Conservation (phyloP, 768 basidiomycete genomes). For the Termitomyces sp. region DNA sequence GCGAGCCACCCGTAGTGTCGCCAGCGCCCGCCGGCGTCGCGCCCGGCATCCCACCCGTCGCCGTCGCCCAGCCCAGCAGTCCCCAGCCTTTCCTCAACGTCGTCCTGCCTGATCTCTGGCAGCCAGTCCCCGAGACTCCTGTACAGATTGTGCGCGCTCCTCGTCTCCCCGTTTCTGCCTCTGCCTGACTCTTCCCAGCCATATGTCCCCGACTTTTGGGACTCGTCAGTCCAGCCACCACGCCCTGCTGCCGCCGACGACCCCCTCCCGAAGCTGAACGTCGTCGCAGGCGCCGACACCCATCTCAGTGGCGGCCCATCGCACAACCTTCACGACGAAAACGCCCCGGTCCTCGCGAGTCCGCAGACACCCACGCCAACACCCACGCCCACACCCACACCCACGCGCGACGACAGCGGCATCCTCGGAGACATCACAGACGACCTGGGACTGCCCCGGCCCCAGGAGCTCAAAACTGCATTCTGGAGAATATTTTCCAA, state of each 20-base stretch:
- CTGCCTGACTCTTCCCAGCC: conserved; percentile 25
- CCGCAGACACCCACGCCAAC: conserved; percentile 8
- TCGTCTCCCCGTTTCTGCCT: conserved; percentile 4
- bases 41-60: conserved; percentile 32
- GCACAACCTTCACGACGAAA: conserved; percentile 26
- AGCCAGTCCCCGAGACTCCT: conserved; percentile 32
- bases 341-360: conserved; percentile 11
- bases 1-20: conserved; percentile 17
- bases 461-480: conserved; percentile 23
- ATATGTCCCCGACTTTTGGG: conserved; percentile 41
- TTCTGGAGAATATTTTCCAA: conserved; percentile 28
- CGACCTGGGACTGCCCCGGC: conserved; percentile 37
- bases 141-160: conserved; percentile 53
- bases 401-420: conserved; percentile 18
- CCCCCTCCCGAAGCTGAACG: conserved; percentile 35
- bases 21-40: conserved; percentile 15
- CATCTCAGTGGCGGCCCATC: conserved; percentile 31
- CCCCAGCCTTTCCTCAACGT: conserved; percentile 35
- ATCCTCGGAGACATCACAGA: conserved; percentile 40
- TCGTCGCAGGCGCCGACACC: conserved; percentile 35
- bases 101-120: conserved; percentile 50
- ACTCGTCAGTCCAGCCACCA: conserved; percentile 22
- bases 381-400: background rate
- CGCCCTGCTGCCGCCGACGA: conserved; percentile 17
- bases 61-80: too few species aligned